Base-by-base conservation (phyloP, 2,329 filamentous ascomycete genomes). In the Gremmenia infestans region DNA sequence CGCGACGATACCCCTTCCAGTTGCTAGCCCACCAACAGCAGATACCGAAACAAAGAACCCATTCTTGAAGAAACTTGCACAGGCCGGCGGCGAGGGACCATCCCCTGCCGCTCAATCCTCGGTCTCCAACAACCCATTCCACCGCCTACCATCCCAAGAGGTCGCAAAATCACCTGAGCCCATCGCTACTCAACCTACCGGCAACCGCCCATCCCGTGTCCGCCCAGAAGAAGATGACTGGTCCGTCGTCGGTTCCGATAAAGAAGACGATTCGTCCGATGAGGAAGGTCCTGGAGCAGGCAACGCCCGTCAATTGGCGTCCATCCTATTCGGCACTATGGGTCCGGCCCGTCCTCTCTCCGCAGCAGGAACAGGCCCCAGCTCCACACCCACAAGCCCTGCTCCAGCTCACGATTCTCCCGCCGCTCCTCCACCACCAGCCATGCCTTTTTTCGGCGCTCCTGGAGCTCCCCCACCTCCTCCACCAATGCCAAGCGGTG, bases 301-400 rank as follows among this genome's bases (percentile, higher is more conserved):
- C 57, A 91, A 85, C 64, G 94, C 94, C 49, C 94, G 95, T 58
- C 90, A 96, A 65, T 82, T 99, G 39, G 94, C 94, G 15, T 96
- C 90, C 6, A 94, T 97, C 58, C 80, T 99, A 19, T 99, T 99
- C 70, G 93, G 94, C 57, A 96, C 92, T 51, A 97, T 99, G 92
- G 93, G 83, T 9, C 93, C 94, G 40, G 93, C 94, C 14, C 85
- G 93, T 51, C 92, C 93, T 32, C 74, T 97, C 46, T 95, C 90
- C 19, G 88, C 91, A 6, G 85, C 89, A 71, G 91, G 89, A 53
- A 85, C 88, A 62, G 88, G 89, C 65, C 69, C 71, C 28, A 66
- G 70, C 9, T 75, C 77, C 5, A 72, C 76, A 19, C 74, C 75
- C 50, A 72, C 69, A 17, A 70, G 70, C 42, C 66, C 72, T 36